A percentile compares a stretch with the other conserved stretches of the same genome.
Evolutionary conservation across 345 rosid genomes (phyloP).

Genomic region (Eucalyptus curtisii): DNA sequence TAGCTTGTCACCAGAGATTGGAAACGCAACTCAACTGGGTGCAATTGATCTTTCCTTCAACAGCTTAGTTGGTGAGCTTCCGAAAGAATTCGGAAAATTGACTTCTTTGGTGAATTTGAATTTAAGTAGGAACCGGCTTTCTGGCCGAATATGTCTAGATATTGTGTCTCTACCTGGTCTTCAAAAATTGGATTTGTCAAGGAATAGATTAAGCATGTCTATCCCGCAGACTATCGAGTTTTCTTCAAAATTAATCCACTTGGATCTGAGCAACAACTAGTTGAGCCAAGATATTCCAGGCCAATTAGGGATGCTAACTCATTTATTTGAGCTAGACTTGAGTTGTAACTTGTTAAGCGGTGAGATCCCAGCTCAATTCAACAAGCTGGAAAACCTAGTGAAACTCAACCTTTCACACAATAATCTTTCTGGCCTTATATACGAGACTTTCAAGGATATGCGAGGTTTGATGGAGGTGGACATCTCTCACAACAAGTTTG

Average conservation of each 20-base stretch:
- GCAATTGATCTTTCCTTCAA: background rate
- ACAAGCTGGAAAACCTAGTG: background rate
- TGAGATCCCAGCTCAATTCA: constrained; percentile 1
- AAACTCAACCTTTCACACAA: constrained; percentile 14
- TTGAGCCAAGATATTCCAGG: constrained; percentile 8
- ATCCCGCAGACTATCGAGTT: background rate
- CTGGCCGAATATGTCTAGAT: background rate
- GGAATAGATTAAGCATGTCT: background rate
- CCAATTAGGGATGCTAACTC: background rate
- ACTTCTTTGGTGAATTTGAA: background rate
- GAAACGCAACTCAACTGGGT: background rate
- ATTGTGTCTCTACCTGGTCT: background rate
- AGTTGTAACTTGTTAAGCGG: constrained; percentile 2
- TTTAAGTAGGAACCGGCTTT: background rate
- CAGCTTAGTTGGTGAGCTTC: background rate
- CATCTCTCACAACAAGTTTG: constrained; percentile 7
- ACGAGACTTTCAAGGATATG: background rate
- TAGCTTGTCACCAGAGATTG: constrained; percentile 9
- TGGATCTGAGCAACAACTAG: constrained; percentile 20
- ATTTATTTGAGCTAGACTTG: background rate
- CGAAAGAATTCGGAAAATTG: background rate
- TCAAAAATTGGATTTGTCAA: background rate
- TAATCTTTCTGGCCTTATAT: constrained; percentile 13
- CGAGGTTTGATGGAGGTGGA: background rate
- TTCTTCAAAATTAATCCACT: background rate